Conservation (phyloP, 345 rosid species). For the Litchi chinensis region DNA sequence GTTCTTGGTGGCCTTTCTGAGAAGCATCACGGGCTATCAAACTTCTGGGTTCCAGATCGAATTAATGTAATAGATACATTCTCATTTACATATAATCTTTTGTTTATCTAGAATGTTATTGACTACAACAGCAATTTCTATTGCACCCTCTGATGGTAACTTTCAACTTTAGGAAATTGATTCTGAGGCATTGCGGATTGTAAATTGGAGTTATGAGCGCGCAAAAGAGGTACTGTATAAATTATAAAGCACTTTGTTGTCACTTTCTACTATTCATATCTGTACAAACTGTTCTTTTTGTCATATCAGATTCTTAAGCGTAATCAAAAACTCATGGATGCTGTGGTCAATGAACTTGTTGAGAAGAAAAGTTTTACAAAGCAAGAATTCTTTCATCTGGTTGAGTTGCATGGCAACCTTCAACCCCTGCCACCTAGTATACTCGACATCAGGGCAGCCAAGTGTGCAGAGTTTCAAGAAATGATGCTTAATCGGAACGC, state of each 20-base stretch:
- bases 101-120: background rate
- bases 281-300: slow-evolving; percentile 7
- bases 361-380: slow-evolving; percentile 73
- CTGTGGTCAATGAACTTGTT: slow-evolving; percentile 66
- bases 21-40: slow-evolving; percentile 72
- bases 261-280: background rate
- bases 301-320: slow-evolving; percentile 53
- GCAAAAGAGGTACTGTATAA: slow-evolving; percentile 70
- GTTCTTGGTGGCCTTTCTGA: slow-evolving; percentile 91
- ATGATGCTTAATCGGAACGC: slow-evolving; percentile 40
- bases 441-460: slow-evolving; percentile 63
- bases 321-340: slow-evolving; percentile 69
- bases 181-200: slow-evolving; percentile 66
- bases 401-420: slow-evolving; percentile 66
- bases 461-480: slow-evolving; percentile 59
- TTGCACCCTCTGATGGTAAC: background rate
- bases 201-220: slow-evolving; percentile 67
- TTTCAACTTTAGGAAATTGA: slow-evolving; percentile 67
- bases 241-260: background rate
- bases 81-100: background rate
- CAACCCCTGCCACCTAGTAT: slow-evolving; percentile 64
- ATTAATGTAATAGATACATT: slow-evolving; percentile 58
- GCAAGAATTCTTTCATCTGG: slow-evolving; percentile 67
- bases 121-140: background rate
- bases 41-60: slow-evolving; percentile 83